These are phyloP conservation scores for Colletotrichum incanum DNA, from an alignment of 2,329 filamentous ascomycete genomes.

Conservation along the genomic window DNA sequence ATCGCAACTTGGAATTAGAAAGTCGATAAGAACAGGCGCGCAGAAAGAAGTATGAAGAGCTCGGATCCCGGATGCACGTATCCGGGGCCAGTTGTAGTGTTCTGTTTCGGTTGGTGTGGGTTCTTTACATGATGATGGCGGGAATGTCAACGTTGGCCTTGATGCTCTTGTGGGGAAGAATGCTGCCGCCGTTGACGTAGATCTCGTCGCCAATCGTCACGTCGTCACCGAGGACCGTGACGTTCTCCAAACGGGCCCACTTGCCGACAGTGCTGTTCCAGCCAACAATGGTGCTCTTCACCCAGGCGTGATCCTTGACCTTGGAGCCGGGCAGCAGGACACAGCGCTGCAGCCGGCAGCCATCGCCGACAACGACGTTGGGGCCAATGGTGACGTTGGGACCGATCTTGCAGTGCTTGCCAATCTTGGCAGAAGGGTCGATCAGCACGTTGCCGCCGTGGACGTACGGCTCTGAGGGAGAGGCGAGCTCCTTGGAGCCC, in stretches of 20 bases:
- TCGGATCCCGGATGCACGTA: slow-evolving; percentile 6
- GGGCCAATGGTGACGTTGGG: slow-evolving; percentile 98
- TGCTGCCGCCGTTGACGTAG: slow-evolving; percentile 93
- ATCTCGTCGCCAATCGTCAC: slow-evolving; percentile 98
- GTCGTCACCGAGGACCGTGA: slow-evolving; percentile 97
- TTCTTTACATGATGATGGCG: slow-evolving; percentile 77
- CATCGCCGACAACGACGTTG: slow-evolving; percentile 92
- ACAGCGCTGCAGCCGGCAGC: slow-evolving; percentile 93
- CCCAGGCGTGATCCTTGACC: slow-evolving; percentile 98
- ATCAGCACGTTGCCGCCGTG: slow-evolving; percentile 97
- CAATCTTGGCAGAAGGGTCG: slow-evolving; percentile 94
- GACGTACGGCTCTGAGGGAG: slow-evolving; percentile 83
- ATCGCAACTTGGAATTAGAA: slow-evolving; percentile 44
- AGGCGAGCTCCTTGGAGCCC: slow-evolving; percentile 85
- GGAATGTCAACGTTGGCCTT: slow-evolving; percentile 94
- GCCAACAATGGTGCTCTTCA: slow-evolving; percentile 98
- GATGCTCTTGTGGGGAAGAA: slow-evolving; percentile 98
- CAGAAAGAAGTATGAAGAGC: slow-evolving; percentile 34
- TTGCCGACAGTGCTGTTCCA: slow-evolving; percentile 98
- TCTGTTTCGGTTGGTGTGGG: not conserved
- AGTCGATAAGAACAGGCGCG: slow-evolving; percentile 40
- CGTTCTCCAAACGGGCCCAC: slow-evolving; percentile 97
- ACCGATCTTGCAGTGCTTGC: slow-evolving; percentile 97
- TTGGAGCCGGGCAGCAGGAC: slow-evolving; percentile 91
- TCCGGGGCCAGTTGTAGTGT: slow-evolving; percentile 28